These are phyloP conservation scores for Vitis hybrid DNA, from an alignment of 177 flowering plant species.

Conservation along the genomic window DNA sequence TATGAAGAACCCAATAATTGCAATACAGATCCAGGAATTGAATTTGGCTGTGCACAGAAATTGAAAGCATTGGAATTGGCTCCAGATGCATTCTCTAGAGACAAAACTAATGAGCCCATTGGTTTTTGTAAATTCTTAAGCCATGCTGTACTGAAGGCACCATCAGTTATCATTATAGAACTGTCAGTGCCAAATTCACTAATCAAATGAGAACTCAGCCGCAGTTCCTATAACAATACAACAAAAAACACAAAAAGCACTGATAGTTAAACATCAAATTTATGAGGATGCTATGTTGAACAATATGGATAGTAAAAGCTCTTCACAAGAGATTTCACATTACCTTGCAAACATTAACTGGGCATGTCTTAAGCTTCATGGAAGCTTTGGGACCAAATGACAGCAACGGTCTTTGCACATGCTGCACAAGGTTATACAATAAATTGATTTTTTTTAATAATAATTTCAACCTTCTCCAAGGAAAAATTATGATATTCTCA, in stretches of 20 bases:
- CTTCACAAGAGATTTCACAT: conserved; percentile 1
- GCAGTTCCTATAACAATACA: conserved; percentile 57
- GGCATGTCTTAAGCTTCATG: conserved; percentile 69
- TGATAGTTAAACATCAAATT: neutral
- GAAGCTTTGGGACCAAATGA: conserved; percentile 97
- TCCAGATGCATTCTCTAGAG: conserved; percentile 47
- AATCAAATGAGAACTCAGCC: conserved; percentile 73
- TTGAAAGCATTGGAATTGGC: conserved; percentile 35
- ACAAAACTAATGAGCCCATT: conserved; percentile 44
- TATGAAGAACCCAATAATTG: conserved; percentile 84
- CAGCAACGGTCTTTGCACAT: conserved; percentile 79
- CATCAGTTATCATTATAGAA: conserved; percentile 60
- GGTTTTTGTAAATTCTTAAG: conserved; percentile 68
- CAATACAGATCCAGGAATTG: conserved; percentile 75
- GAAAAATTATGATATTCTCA: too few relatives aligned
- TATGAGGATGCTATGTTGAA: neutral
- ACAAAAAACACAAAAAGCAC: neutral
- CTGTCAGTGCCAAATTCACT: conserved; percentile 69
- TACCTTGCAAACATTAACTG: conserved; percentile 86
- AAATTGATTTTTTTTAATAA: neutral
- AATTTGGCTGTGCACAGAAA: conserved; percentile 66
- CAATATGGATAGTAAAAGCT: neutral
- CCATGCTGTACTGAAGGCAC: conserved; percentile 82
- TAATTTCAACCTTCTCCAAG: neutral
- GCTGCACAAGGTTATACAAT: conserved; percentile 53